Base-by-base conservation (phyloP, 2,329 filamentous ascomycete species). In the Penicillium sp. region DNA sequence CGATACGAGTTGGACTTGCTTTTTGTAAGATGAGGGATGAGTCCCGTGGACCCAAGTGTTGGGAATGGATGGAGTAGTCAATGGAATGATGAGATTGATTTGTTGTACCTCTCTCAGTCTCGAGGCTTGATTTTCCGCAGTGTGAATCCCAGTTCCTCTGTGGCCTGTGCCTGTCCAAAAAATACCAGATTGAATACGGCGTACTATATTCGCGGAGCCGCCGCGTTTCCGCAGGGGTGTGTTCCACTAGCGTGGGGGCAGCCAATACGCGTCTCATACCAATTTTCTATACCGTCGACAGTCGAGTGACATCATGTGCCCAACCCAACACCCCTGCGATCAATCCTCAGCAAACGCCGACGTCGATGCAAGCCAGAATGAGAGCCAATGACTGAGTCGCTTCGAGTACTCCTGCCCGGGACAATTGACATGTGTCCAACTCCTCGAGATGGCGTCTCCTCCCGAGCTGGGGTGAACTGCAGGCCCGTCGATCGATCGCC, bases 401-500 rank as follows among this genome's bases (percentile, higher is more conserved):
- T 8, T n/a, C 22, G 8, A 11, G 1, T 10, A 2, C 25, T 17
- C 6, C 25, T n/a, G 7, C 31, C 2, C 31, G 31, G 25, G 35
- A 4, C 4, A 35, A 11, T 14, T 49, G 28, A 35, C 12, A 34
- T 8, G 8, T 31, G 31, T 31, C 10, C n/a, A 49, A 35, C 10
- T 17, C 12, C 8, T 17, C 7, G 31, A 37, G 7, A 20, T 12
- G 7, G 28, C 15, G 12, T 47, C n/a, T 10, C 5, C 14, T 38
- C 15, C 5, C 15, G 14, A 22, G 37, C 12, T 14, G 47, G 20
- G 3, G 14, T 20, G 25, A 25, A 3, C 48, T 22, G 49, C 17
- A 65, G 63, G 64, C 61, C 66, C 63, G 68, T 69, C 71, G 69
- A 69, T 60, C 63, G 67, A 64, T 67, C 68, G 62, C 63, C 66